Evolutionary conservation across 192 early-diverging fungal species (phyloP).

Genomic region (Mortierella alpina): DNA sequence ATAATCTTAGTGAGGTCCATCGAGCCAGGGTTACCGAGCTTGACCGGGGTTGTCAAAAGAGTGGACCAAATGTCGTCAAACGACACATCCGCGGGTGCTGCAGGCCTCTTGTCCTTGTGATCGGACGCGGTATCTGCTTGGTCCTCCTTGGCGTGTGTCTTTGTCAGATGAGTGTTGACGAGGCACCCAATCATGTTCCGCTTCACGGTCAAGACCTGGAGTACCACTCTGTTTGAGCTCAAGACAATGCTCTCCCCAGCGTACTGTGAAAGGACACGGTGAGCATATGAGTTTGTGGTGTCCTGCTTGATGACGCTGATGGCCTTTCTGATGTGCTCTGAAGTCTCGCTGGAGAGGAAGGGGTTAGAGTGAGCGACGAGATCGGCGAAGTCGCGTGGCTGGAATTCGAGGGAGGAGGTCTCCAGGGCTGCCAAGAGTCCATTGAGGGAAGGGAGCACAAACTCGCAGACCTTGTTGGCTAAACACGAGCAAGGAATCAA

Average conservation of each 20-base stretch:
- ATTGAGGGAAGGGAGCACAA: constrained; percentile 69
- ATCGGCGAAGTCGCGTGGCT: constrained; percentile 58
- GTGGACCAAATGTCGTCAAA: constrained; percentile 56
- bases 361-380: constrained; percentile 60
- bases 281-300: constrained; percentile 53
- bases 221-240: constrained; percentile 65
- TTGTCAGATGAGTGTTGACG: constrained; percentile 25
- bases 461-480: constrained; percentile 60
- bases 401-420: constrained; percentile 56
- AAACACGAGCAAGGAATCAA: neutral
- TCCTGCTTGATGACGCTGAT: constrained; percentile 56
- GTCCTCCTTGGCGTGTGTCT: constrained; percentile 14
- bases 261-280: constrained; percentile 61
- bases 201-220: constrained; percentile 61
- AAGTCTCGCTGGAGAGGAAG: constrained; percentile 59
- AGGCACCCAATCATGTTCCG: constrained; percentile 66
- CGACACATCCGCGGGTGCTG: constrained; percentile 1
- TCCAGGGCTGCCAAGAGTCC: constrained; percentile 67
- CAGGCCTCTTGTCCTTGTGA: neutral
- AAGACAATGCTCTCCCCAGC: constrained; percentile 55
- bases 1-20: constrained; percentile 56
- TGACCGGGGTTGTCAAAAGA: constrained; percentile 44
- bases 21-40: constrained; percentile 7
- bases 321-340: constrained; percentile 57
- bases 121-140: neutral